These are phyloP conservation scores for Stipa capillata DNA, from an alignment of 176 grass and related monocot species.

Conservation along the genomic window DNA sequence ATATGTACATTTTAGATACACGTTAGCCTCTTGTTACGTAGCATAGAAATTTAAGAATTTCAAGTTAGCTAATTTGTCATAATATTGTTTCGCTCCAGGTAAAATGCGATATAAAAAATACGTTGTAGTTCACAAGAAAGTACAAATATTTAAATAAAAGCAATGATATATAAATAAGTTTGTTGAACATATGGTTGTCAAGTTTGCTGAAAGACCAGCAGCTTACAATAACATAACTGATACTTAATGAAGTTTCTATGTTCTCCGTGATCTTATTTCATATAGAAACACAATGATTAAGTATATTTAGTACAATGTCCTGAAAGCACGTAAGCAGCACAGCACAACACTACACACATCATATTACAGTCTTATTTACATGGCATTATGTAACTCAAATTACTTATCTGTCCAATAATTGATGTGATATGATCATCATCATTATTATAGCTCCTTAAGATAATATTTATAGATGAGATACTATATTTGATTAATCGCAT, in stretches of 20 bases:
- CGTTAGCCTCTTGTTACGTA: not conserved
- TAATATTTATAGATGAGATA: conserved; percentile 20
- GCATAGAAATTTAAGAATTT: not conserved
- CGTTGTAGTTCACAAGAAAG: not conserved
- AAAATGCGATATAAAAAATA: not conserved
- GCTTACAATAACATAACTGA: not conserved
- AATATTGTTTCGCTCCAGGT: not conserved
- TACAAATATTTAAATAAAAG: not conserved
- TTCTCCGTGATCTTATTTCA: conserved; percentile 36
- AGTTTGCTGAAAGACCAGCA: not conserved
- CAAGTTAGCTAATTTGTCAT: not conserved
- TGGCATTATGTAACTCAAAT: conserved; percentile 20
- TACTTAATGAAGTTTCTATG: conserved; percentile 15
- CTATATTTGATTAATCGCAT: conserved; percentile 21
- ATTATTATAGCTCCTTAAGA: conserved; percentile 31
- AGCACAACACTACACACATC: conserved; percentile 8
- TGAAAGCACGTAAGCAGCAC: conserved; percentile 25
- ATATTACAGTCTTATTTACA: conserved; percentile 44
- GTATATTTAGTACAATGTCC: conserved; percentile 28
- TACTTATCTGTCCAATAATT: conserved; percentile 40
- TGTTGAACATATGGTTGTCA: not conserved
- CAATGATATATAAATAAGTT: not conserved
- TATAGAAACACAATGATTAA: not conserved
- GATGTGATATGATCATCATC: conserved; percentile 21
- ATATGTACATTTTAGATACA: not conserved